A percentile compares a stretch with the other conserved stretches of the same genome.
Conservation (phyloP, 2,329 filamentous ascomycete species). For the Parastagonospora avenae region DNA sequence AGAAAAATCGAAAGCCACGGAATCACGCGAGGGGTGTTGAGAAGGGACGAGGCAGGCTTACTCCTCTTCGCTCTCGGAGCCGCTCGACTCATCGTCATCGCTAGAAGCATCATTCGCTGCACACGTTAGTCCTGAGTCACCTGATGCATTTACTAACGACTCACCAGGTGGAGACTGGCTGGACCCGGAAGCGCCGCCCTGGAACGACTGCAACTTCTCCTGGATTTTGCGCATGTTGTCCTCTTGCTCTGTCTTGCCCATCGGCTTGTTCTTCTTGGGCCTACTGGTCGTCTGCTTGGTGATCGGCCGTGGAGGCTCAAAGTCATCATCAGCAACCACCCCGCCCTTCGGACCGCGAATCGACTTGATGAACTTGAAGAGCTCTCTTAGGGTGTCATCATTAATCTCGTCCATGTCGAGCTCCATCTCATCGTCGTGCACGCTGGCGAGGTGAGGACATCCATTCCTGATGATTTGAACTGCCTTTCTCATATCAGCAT, state of each 20-base stretch:
- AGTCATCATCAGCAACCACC: constrained; percentile 53
- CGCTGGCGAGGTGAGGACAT: constrained; percentile 67
- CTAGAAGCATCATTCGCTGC: constrained; percentile 53
- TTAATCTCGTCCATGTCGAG: constrained; percentile 68
- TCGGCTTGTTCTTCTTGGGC: constrained; percentile 76
- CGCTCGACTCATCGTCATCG: constrained; percentile 56
- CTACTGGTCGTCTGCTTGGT: constrained; percentile 52
- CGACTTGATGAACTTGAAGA: constrained; percentile 60
- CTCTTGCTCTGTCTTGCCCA: constrained; percentile 75
- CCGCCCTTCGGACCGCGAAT: constrained; percentile 45
- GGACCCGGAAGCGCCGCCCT: constrained; percentile 49
- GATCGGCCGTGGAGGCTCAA: constrained; percentile 51
- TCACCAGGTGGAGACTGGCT: constrained; percentile 51
- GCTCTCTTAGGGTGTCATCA: constrained; percentile 59
- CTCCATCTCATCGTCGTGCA: constrained; percentile 65
- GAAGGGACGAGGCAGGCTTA: constrained; percentile 19
- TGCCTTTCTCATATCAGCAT: constrained; percentile 76
- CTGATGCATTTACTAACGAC: constrained; percentile 20
- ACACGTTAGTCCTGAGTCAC: constrained; percentile 22
- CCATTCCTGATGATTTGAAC: constrained; percentile 91
- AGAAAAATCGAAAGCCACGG: constrained; percentile 4
- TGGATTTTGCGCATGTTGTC: constrained; percentile 68
- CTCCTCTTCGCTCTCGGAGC: constrained; percentile 59
- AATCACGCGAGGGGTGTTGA: constrained; percentile 12
- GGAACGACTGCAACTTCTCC: constrained; percentile 57